phyloP scores from a whole-genome alignment of 345 rosid genomes.

The Triadica sebifera region DNA sequence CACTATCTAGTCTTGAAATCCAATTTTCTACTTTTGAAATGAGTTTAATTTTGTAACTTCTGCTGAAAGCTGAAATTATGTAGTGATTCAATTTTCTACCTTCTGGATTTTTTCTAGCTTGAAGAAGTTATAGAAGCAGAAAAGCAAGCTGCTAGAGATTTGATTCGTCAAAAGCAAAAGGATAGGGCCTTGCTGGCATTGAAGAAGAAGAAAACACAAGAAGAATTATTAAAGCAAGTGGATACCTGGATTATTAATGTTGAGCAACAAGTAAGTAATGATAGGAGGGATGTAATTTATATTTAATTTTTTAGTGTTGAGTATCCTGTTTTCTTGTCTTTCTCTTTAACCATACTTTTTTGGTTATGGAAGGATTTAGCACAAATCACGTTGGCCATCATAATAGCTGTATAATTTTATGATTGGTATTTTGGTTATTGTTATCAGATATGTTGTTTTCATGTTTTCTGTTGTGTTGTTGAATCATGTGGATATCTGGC shows the following conservation, averaged over 20 bases:
- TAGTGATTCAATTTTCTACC: not conserved
- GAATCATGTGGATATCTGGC: not conserved
- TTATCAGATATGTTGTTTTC: not conserved
- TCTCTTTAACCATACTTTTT: not conserved
- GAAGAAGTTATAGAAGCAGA: conserved; percentile 84
- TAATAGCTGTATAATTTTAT: not conserved
- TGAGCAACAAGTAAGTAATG: conserved; percentile 77
- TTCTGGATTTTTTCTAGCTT: not conserved
- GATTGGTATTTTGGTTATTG: not conserved
- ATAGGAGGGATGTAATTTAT: not conserved
- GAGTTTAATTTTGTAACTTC: not conserved
- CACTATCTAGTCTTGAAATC: not conserved
- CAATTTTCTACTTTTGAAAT: not conserved
- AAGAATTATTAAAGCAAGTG: conserved; percentile 85
- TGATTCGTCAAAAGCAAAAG: conserved; percentile 78
- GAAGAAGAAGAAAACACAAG: conserved; percentile 94
- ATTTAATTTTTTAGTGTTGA: too few relatives aligned
- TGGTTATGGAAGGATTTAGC: not conserved
- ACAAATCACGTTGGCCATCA: not conserved
- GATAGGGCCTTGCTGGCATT: conserved; percentile 87
- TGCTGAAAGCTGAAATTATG: not conserved
- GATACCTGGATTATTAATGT: conserved; percentile 93
- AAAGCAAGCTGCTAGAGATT: conserved; percentile 81
- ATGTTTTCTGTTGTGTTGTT: not conserved
- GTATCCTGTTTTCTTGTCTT: not conserved